These are phyloP conservation scores for Isoetes engelmannii DNA, from an alignment of 83 land plant species.

Conservation along the genomic window DNA sequence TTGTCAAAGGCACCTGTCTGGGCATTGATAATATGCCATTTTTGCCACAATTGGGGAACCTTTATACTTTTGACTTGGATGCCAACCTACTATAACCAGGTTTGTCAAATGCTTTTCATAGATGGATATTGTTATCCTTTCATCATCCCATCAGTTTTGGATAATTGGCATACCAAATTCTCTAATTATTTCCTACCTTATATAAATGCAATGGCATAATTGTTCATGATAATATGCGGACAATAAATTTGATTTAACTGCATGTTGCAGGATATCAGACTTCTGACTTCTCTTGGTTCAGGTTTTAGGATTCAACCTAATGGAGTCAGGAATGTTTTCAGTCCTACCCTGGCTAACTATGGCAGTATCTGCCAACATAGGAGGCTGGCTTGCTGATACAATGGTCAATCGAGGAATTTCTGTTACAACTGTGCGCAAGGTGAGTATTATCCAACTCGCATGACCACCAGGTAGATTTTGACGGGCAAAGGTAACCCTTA, in stretches of 20 bases:
- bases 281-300: slow-evolving; percentile 20
- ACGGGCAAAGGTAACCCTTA: too few relatives aligned
- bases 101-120: slow-evolving; percentile 13
- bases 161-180: too few relatives aligned
- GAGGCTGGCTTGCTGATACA: slow-evolving; percentile 98
- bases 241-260: neutral
- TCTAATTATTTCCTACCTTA: too few relatives aligned
- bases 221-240: too few relatives aligned
- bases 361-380: slow-evolving; percentile 90
- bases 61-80: slow-evolving; percentile 98
- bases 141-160: too few relatives aligned
- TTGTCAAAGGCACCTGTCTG: slow-evolving; percentile 93
- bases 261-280: neutral
- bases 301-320: slow-evolving; percentile 95
- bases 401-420: slow-evolving; percentile 82
- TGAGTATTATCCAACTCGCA: slow-evolving; percentile 5
- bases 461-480: too few relatives aligned
- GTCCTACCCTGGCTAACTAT: slow-evolving; percentile 97
- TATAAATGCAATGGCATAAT: too few relatives aligned
- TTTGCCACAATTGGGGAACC: slow-evolving; percentile 99
- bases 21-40: slow-evolving; percentile 94
- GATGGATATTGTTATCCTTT: neutral
- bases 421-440: slow-evolving; percentile 89
- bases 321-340: slow-evolving; percentile 86
- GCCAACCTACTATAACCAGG: slow-evolving; percentile 99